These are phyloP conservation scores for Gossypium thurberi DNA, from an alignment of 345 rosid genomes.

Conservation along the genomic window DNA sequence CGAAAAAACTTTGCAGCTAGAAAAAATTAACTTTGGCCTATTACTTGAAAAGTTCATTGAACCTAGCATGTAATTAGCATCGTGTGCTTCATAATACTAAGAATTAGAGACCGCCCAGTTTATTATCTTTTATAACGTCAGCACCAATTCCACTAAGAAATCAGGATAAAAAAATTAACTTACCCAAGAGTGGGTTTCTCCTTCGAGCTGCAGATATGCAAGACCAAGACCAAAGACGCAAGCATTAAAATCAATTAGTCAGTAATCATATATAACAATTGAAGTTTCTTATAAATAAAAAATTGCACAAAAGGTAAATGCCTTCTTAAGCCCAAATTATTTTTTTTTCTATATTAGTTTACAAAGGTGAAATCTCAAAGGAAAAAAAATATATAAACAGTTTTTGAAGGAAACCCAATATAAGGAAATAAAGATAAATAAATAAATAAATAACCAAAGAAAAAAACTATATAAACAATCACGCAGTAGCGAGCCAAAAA, in stretches of 20 bases:
- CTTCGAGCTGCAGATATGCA: conserved; percentile 59
- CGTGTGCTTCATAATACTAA: background rate
- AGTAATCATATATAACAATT: background rate
- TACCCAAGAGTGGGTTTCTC: conserved; percentile 95
- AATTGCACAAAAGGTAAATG: background rate
- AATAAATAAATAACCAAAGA: background rate
- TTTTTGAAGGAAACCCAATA: background rate
- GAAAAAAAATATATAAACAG: background rate
- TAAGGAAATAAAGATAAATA: background rate
- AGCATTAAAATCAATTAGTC: conserved; percentile 8
- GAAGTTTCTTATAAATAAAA: background rate
- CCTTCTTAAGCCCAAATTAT: background rate
- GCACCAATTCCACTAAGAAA: background rate
- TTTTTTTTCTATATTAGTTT: background rate
- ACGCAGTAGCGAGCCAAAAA: background rate
- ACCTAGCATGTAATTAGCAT: background rate
- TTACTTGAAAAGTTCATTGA: background rate
- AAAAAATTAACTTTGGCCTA: background rate
- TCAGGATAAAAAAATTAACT: conserved; percentile 11
- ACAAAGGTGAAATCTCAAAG: background rate
- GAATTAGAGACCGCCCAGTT: no score
- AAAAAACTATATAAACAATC: background rate
- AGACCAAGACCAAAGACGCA: background rate
- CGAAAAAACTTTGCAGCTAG: background rate
- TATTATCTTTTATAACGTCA: background rate